A percentile compares a stretch with the other conserved stretches of the same genome.
phyloP scores from a whole-genome alignment of 768 basidiomycete species.

The Suillus sp. region DNA sequence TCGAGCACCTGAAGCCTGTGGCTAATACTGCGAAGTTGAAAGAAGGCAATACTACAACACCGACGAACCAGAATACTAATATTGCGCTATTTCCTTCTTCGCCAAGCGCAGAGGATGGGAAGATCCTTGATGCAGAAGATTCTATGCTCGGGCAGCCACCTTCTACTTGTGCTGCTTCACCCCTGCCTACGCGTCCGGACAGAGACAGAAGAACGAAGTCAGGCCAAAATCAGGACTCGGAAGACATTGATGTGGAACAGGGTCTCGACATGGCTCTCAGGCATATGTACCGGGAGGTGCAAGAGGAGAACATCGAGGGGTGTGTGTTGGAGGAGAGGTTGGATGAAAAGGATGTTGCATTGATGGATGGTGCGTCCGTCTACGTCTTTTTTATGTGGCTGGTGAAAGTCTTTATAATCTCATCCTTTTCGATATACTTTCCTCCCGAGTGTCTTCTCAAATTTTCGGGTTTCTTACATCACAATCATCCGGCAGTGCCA shows the following conservation, averaged over 20 bases:
- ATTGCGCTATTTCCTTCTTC: neutral
- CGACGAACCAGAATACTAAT: neutral
- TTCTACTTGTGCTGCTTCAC: slow-evolving; percentile 12
- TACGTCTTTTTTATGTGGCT: slow-evolving; percentile 2
- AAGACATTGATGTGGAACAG: slow-evolving; percentile 12
- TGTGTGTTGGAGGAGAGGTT: slow-evolving; percentile 58
- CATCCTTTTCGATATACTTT: neutral
- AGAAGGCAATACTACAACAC: neutral
- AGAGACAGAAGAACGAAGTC: neutral
- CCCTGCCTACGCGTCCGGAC: no score
- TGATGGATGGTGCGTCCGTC: slow-evolving; percentile 58
- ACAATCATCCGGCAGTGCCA: slow-evolving; percentile 47
- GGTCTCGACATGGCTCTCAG: slow-evolving; percentile 36
- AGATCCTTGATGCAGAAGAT: slow-evolving; percentile 3
- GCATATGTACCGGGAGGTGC: slow-evolving; percentile 33
- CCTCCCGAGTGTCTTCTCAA: neutral
- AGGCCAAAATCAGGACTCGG: slow-evolving; percentile 8
- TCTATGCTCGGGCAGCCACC: slow-evolving; percentile 30
- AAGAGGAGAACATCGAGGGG: slow-evolving; percentile 31
- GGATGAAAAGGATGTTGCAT: slow-evolving; percentile 48
- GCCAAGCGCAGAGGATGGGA: neutral
- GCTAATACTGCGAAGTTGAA: neutral
- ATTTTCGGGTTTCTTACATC: neutral
- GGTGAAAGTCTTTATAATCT: neutral
- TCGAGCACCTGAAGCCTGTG: slow-evolving; percentile 2